Conservation (phyloP, 2,329 filamentous ascomycete species). For the Sporothrix euskadiensis region DNA sequence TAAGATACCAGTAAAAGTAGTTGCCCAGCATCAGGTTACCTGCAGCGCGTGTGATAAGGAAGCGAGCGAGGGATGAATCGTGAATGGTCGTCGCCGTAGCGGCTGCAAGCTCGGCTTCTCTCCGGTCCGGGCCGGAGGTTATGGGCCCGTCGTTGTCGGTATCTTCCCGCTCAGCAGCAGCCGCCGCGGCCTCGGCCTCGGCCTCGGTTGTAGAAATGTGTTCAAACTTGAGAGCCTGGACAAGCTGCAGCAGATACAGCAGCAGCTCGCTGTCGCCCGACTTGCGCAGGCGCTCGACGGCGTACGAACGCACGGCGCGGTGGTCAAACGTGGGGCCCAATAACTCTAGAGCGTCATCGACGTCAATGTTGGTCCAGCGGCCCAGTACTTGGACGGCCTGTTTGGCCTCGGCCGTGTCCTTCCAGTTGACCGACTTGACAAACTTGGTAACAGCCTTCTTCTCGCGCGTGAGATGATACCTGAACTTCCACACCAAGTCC, state of each 20-base stretch:
- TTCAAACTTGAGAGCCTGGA: constrained; percentile 94
- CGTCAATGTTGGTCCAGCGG: constrained; percentile 95
- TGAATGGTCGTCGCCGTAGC: constrained; percentile 60
- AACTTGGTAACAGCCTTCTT: constrained; percentile 95
- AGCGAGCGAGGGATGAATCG: constrained; percentile 84
- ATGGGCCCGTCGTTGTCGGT: background rate
- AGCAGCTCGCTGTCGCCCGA: constrained; percentile 89
- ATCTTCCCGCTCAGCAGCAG: background rate
- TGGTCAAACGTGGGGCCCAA: constrained; percentile 92
- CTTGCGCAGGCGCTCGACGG: constrained; percentile 86
- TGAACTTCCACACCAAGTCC: constrained; percentile 95
- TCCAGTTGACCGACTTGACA: constrained; percentile 68
- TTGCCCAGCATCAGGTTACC: constrained; percentile 90
- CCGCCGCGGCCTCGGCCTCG: constrained; percentile 43
- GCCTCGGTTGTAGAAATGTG: constrained; percentile 60
- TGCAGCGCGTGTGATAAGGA: constrained; percentile 83
- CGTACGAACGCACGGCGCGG: constrained; percentile 82
- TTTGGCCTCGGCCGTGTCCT: constrained; percentile 45
- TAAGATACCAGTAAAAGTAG: constrained; percentile 97
- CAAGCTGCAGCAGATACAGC: constrained; percentile 87
- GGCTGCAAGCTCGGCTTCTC: background rate
- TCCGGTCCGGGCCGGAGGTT: background rate
- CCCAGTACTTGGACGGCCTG: constrained; percentile 87
- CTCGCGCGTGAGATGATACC: constrained; percentile 89
- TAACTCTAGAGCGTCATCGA: constrained; percentile 93